phyloP scores from a whole-genome alignment of 768 basidiomycete genomes.

The Leccinum barrowsii region DNA sequence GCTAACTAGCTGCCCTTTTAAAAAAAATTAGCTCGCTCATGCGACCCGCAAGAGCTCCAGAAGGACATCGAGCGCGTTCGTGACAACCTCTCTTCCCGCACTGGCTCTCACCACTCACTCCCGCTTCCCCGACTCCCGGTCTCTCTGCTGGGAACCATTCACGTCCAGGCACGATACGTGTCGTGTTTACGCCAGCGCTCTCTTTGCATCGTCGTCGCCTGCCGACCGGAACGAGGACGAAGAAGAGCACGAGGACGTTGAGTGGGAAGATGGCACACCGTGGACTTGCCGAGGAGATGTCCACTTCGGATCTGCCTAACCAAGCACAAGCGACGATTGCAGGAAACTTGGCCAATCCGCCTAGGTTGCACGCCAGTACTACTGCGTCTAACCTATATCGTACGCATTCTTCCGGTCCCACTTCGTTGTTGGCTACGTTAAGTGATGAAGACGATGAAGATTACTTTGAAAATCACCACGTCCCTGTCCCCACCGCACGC shows the following conservation, averaged over 20 bases:
- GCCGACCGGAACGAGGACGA: slow-evolving; percentile 82
- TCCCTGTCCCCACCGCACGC: no score
- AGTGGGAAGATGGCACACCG: slow-evolving; percentile 53
- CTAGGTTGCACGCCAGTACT: slow-evolving; percentile 82
- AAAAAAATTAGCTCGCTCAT: slow-evolving; percentile 27
- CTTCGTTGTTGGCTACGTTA: slow-evolving; percentile 61
- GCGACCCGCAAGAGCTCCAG: slow-evolving; percentile 50
- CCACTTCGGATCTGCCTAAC: slow-evolving; percentile 66
- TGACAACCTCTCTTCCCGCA: slow-evolving; percentile 41
- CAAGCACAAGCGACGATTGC: slow-evolving; percentile 91
- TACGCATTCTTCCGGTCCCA: slow-evolving; percentile 52
- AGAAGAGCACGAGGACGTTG: slow-evolving; percentile 49
- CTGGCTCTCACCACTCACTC: slow-evolving; percentile 47
- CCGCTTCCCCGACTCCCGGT: slow-evolving; percentile 43
- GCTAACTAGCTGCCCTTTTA: not conserved
- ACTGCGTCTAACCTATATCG: slow-evolving; percentile 85
- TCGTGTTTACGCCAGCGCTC: slow-evolving; percentile 70
- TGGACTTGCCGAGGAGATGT: slow-evolving; percentile 55
- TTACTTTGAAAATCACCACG: slow-evolving; percentile 54
- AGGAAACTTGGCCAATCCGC: slow-evolving; percentile 73
- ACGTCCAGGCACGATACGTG: slow-evolving; percentile 39
- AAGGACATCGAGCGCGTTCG: slow-evolving; percentile 56
- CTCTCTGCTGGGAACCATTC: slow-evolving; percentile 26
- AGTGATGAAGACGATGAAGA: slow-evolving; percentile 72
- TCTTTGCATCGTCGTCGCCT: slow-evolving; percentile 65